Evolutionary conservation across 1,284 basidiomycete genomes (phyloP).

Genomic region (Leccinum griseonigrum): DNA sequence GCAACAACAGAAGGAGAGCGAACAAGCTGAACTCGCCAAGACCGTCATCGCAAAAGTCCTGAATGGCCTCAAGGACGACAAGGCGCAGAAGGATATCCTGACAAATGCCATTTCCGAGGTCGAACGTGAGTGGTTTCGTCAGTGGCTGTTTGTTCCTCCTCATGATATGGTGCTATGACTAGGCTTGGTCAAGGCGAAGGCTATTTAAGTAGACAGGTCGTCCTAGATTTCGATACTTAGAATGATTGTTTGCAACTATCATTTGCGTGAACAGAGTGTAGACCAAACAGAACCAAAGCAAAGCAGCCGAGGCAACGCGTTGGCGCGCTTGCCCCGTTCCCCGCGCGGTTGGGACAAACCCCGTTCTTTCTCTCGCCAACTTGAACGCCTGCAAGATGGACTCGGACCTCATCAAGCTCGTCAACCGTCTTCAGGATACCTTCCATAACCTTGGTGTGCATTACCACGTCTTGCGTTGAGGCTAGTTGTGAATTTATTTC

Average conservation of each 20-base stretch:
- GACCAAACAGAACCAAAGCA: slow-evolving; percentile 34
- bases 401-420: slow-evolving; percentile 91
- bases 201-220: slow-evolving; percentile 44
- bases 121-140: slow-evolving; percentile 70
- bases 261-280: background rate
- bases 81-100: slow-evolving; percentile 91
- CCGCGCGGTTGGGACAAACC: slow-evolving; percentile 17
- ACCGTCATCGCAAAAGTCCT: slow-evolving; percentile 86
- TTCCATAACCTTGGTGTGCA: slow-evolving; percentile 76
- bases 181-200: slow-evolving; percentile 73
- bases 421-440: slow-evolving; percentile 93
- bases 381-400: slow-evolving; percentile 61
- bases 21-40: slow-evolving; percentile 91
- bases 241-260: slow-evolving; percentile 9
- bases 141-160: slow-evolving; percentile 6
- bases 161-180: slow-evolving; percentile 5
- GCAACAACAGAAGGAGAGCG: slow-evolving; percentile 94
- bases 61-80: slow-evolving; percentile 83
- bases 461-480: slow-evolving; percentile 5
- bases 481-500: slow-evolving; percentile 19
- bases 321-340: slow-evolving; percentile 10
- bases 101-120: slow-evolving; percentile 84
- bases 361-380: slow-evolving; percentile 6
- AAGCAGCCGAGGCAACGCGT: slow-evolving; percentile 37
- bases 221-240: slow-evolving; percentile 29